Evolutionary conservation across 2,329 filamentous ascomycete species (phyloP).

Genomic region (Lizonia empirigonia): DNA sequence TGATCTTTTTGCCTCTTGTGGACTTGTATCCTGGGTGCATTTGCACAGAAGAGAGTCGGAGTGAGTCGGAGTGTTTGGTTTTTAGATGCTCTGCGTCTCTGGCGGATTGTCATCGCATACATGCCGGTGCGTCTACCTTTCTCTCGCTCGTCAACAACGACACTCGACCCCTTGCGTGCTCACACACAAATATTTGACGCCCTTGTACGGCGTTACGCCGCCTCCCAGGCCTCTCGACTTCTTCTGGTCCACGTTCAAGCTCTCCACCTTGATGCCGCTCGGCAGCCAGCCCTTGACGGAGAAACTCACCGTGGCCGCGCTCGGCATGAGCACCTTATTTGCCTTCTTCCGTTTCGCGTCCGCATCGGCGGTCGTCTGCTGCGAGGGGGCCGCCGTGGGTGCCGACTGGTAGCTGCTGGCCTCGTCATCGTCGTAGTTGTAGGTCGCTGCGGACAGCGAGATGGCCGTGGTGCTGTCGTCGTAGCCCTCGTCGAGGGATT

Average conservation of each 20-base stretch:
- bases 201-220: constrained; percentile 92
- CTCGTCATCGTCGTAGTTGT: constrained; percentile 41
- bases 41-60: no score
- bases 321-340: constrained; percentile 56
- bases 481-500: constrained; percentile 5
- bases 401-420: constrained; percentile 38
- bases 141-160: constrained; percentile 34
- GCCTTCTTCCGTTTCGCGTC: constrained; percentile 65
- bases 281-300: constrained; percentile 67
- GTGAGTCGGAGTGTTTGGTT: no score
- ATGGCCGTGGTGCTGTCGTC: constrained; percentile 49
- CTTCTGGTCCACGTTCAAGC: constrained; percentile 68
- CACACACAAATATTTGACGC: constrained; percentile 92
- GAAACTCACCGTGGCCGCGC: constrained; percentile 55
- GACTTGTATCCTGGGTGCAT: no score
- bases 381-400: constrained; percentile 1
- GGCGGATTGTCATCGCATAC: no score
- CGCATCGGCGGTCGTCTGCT: constrained; percentile 36
- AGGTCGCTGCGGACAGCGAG: constrained; percentile 30
- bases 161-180: constrained; percentile 62
- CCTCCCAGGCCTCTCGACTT: constrained; percentile 86
- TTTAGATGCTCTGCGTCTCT: no score
- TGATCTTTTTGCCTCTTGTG: no score
- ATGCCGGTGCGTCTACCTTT: no score
- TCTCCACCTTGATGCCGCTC: constrained; percentile 68